Conservation (phyloP, 139 green algal species). For the Zygnema circumcarinatum region DNA sequence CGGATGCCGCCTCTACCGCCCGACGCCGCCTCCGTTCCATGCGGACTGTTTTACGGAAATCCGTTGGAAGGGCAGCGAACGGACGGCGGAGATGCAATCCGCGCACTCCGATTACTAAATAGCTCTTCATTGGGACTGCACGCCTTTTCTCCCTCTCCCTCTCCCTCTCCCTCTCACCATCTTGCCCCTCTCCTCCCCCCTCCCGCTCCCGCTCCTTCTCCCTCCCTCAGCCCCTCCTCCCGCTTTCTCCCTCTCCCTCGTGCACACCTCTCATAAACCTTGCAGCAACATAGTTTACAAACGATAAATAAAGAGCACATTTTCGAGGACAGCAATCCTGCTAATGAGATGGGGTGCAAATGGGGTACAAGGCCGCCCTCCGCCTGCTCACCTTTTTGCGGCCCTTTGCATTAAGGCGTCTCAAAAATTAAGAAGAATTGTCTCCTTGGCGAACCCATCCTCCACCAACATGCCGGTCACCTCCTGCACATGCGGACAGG, state of each 20-base stretch:
- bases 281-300: not conserved
- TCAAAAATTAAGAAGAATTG: constrained; percentile 47
- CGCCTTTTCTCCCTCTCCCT: not conserved
- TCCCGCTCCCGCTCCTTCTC: not conserved
- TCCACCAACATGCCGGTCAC: constrained; percentile 36
- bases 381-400: no score
- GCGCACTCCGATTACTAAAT: constrained; percentile 24
- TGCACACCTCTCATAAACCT: not conserved
- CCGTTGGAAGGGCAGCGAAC: not conserved
- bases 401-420: no score
- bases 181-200: not conserved
- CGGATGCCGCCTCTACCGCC: no score
- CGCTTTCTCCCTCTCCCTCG: not conserved
- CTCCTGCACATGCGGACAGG: no score
- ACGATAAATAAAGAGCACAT: no score
- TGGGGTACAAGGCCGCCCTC: no score
- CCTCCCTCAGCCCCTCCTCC: no score
- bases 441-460: constrained; percentile 26
- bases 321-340: no score
- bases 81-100: not conserved
- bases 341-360: no score
- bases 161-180: not conserved
- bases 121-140: constrained; percentile 8
- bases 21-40: no score
- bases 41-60: no score